These are phyloP conservation scores for Daldinia decipiens DNA, from an alignment of 495 filamentous ascomycete species.

Conservation along the genomic window DNA sequence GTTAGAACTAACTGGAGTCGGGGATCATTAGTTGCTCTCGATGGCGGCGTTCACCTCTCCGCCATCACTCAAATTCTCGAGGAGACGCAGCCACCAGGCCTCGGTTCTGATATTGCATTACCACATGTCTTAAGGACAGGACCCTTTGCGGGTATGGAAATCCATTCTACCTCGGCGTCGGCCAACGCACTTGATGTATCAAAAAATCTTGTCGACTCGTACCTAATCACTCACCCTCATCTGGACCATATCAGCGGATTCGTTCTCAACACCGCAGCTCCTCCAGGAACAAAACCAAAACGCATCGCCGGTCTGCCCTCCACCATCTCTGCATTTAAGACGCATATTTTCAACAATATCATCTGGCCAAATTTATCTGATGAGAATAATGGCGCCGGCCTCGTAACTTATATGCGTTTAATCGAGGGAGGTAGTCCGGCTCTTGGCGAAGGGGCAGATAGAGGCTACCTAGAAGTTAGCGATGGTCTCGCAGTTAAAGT, in stretches of 20 bases:
- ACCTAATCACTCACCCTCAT: conserved; percentile 93
- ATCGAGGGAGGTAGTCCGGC: conserved; percentile 86
- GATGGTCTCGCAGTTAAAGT: conserved; percentile 83
- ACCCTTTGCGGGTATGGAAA: conserved; percentile 79
- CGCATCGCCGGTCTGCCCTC: conserved; percentile 83
- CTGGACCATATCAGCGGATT: conserved; percentile 92
- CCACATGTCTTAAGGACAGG: conserved; percentile 54
- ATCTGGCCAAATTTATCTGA: conserved; percentile 98
- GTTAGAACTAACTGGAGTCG: conserved; percentile 78
- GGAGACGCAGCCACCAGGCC: conserved; percentile 54
- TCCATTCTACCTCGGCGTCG: conserved; percentile 68
- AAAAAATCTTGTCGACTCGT: conserved; percentile 80
- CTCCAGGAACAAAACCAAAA: conserved; percentile 80
- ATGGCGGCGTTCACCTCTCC: conserved; percentile 89
- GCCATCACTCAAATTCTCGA: conserved; percentile 80
- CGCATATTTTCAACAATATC: conserved; percentile 94
- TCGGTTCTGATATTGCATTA: conserved; percentile 52
- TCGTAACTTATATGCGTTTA: conserved; percentile 89
- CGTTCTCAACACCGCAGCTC: conserved; percentile 88
- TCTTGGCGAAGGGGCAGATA: conserved; percentile 76
- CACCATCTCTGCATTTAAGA: conserved; percentile 88
- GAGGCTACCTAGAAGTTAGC: conserved; percentile 85
- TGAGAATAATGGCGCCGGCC: conserved; percentile 91
- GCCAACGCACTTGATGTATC: conserved; percentile 85
- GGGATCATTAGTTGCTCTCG: conserved; percentile 85